Percentiles rank a stretch among this genome's conserved stretches.
These are phyloP conservation scores for Vigna trinervia DNA, from an alignment of 306 rosid genomes.

Conservation along the genomic window DNA sequence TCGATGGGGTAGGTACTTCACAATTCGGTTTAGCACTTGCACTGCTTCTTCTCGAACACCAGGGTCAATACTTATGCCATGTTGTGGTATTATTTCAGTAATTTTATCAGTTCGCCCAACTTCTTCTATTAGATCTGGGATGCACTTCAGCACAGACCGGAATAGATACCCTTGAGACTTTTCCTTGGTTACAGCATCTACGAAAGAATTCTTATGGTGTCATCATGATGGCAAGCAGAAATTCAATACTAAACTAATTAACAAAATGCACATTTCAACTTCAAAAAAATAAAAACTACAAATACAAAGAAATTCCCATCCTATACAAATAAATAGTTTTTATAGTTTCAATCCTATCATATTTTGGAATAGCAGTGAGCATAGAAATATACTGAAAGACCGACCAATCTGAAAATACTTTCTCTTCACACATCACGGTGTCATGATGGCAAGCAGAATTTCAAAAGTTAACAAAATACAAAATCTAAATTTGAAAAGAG, in stretches of 20 bases:
- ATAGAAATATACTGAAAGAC: constrained; percentile 36
- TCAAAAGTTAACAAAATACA: constrained; percentile 16
- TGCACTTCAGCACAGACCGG: constrained; percentile 96
- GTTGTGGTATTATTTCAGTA: constrained; percentile 98
- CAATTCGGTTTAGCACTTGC: constrained; percentile 92
- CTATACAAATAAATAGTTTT: constrained; percentile 1
- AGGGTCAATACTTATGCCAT: constrained; percentile 99
- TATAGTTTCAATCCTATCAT: constrained; percentile 8
- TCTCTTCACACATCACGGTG: constrained; percentile 33
- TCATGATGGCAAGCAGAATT: constrained; percentile 35
- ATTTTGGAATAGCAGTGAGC: constrained; percentile 26
- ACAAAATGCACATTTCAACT: constrained; percentile 18
- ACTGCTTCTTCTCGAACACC: constrained; percentile 99
- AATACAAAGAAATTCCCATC: neutral
- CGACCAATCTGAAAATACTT: constrained; percentile 6
- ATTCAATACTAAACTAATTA: neutral
- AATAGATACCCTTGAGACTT: constrained; percentile 97
- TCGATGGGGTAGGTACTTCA: constrained; percentile 88
- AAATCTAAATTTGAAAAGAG: neutral
- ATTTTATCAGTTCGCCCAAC: constrained; percentile 98
- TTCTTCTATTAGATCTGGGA: constrained; percentile 96
- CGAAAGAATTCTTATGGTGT: constrained; percentile 46
- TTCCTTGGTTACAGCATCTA: constrained; percentile 97
- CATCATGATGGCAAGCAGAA: constrained; percentile 32
- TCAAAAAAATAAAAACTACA: neutral